phyloP scores from a whole-genome alignment of 2,329 filamentous ascomycete genomes.

The Coniochaeta pulveracea region DNA sequence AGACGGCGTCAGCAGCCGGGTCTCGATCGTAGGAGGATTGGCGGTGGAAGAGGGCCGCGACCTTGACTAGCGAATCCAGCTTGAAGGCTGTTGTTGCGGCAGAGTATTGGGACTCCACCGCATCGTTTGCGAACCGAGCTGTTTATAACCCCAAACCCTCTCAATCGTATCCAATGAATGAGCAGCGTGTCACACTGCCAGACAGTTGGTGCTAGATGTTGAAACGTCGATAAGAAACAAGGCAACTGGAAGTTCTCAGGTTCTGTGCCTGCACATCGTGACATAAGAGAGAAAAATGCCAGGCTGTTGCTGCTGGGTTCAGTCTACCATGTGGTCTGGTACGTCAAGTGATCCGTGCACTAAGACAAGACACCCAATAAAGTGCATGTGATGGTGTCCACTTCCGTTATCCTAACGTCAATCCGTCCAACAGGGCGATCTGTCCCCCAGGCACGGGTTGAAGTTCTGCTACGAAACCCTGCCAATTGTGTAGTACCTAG shows the following conservation, averaged over 20 bases:
- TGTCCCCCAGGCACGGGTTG: too few relatives aligned
- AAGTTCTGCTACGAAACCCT: too few relatives aligned
- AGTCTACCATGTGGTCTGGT: background rate
- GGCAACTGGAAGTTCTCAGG: background rate
- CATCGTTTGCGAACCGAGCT: slow-evolving; percentile 25
- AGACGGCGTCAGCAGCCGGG: slow-evolving; percentile 13
- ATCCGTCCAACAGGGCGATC: too few relatives aligned
- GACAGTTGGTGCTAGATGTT: slow-evolving; percentile 2
- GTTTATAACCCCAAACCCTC: background rate
- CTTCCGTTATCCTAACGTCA: too few relatives aligned
- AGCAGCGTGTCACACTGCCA: too few relatives aligned
- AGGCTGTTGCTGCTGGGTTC: too few relatives aligned
- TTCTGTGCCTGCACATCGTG: slow-evolving; percentile 1
- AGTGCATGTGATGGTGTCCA: too few relatives aligned
- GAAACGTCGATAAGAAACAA: background rate
- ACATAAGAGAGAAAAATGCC: slow-evolving; percentile 3
- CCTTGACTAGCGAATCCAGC: slow-evolving; percentile 43
- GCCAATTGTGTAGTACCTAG: too few relatives aligned
- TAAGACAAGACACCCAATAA: too few relatives aligned
- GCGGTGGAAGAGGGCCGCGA: slow-evolving; percentile 22
- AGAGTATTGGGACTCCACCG: slow-evolving; percentile 43
- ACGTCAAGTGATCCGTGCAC: background rate
- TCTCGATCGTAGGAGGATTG: slow-evolving; percentile 13
- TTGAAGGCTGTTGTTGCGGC: slow-evolving; percentile 39
- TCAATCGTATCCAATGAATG: background rate